Base-by-base conservation (phyloP, 495 filamentous ascomycete species). In the Aspergillus ostianus region DNA sequence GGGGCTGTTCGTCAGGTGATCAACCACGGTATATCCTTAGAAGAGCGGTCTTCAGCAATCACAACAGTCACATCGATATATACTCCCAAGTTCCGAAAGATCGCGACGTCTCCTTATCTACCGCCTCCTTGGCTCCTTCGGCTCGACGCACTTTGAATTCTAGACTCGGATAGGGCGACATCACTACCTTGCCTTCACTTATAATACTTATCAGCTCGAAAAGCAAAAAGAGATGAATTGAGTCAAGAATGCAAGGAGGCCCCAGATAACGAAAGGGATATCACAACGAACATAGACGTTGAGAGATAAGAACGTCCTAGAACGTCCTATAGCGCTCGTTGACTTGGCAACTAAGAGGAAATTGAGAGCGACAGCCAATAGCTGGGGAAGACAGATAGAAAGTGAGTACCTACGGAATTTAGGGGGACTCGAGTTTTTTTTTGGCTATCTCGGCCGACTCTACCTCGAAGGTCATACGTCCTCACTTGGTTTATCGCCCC, bases 61-160 rank as follows among this genome's bases (percentile, higher is more conserved):
- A 96, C 70, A 93, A 96, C 65, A 83, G 82, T 64, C 93, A 85
- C 73, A 87, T 96, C 55, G 93, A 97, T 66, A 64, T 71, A 19
- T 70, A 78, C 6, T 81, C 79, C 7, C 73, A 80, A 8, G 62
- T 59, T 1, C 69, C 72, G 2, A 69, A 80, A 51, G 81, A 84
- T 59, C 70, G 68, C 57, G 67, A 72, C 52, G 66, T 79, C 27
- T 79, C 75, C 12, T 70, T 73, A 6, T 79, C 75, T 0, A 73
- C 76, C 0, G 72, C 75, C 2, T 79, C 76, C 2, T 67, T 36
- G 74, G 63, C 50, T 77, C 75, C 3, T 59, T 79, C n/a, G 69
- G 75, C 30, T n/a, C n/a, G n/a, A n/a, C n/a, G n/a, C n/a, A n/a
- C n/a, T n/a, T n/a, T n/a, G 76, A 77, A 26, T 57, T 70, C 47